Base-by-base conservation (phyloP, 371 early-diverging fungal species). In the Saksenaea vasiformis region DNA sequence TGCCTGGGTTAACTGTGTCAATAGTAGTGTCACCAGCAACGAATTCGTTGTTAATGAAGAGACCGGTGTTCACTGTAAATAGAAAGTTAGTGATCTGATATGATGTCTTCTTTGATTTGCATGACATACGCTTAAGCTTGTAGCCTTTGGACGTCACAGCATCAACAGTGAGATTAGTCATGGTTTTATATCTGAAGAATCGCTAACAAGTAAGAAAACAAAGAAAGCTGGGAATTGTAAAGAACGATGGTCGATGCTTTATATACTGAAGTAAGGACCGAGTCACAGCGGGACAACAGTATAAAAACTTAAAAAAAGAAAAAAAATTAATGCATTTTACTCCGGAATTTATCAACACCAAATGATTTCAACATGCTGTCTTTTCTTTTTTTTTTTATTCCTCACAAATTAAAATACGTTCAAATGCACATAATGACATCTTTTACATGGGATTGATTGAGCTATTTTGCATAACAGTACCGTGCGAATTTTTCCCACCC, bases 41-140 rank as follows among this genome's bases (percentile, higher is more conserved):
- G 27, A 82, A 84, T 37, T 82, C 71, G 61, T 82, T 82, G 65
- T 84, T 82, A 57, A 84, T 84, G 64, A 84, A 82, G 22, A 84
- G 66, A 66, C 83, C 82, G 41, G 83, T 84, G 63, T 80, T 70
- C 57, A 81, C 82, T 81, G 63, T 19, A 31, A n/a, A n/a, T n/a
- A n/a, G n/a, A n/a, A n/a, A n/a, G 55, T 24, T 35, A 56, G 10
- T 37, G 2, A 2, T 8, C 19, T 22, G 9, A 17, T n/a, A n/a
- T n/a, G n/a, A n/a, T n/a, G n/a, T n/a, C n/a, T n/a, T n/a, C 17
- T 17, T 24, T 28, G 27, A 7, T 0, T 14, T 15, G 31, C 28
- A 9, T 28, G 27, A 67, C 72, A 72, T 75, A 80, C 80, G 60
- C 28, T 72, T 69, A 13, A 80, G 63, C 64, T 71, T 67, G 56